A percentile compares a stretch with the other conserved stretches of the same genome.
These are phyloP conservation scores for Geotrichum reessii DNA, from an alignment of 1,139 yeast genomes.

Conservation along the genomic window DNA sequence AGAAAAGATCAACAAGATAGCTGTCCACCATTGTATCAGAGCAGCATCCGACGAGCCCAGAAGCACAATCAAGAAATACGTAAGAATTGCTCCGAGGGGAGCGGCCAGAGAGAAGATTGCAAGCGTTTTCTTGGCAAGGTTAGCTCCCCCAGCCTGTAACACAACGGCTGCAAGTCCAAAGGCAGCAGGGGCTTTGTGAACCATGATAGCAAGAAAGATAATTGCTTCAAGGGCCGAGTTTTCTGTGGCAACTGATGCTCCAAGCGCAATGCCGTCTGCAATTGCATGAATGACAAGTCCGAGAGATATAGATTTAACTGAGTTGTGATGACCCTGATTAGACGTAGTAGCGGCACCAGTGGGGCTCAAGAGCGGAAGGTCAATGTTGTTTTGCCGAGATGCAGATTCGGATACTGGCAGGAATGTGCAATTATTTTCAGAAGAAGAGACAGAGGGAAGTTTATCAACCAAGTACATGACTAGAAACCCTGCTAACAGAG, in stretches of 20 bases:
- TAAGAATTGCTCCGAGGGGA: conserved; percentile 48
- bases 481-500: conserved; percentile 47
- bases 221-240: conserved; percentile 46
- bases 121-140: conserved; percentile 42
- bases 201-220: conserved; percentile 53
- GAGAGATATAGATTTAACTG: conserved; percentile 41
- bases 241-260: conserved; percentile 51
- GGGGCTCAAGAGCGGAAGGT: not conserved
- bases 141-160: conserved; percentile 34
- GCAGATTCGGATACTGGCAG: conserved; percentile 20
- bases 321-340: conserved; percentile 4
- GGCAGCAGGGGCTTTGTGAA: conserved; percentile 73
- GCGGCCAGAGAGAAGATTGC: conserved; percentile 48
- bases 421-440: conserved; percentile 9
- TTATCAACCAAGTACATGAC: conserved; percentile 49
- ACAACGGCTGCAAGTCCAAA: conserved; percentile 61
- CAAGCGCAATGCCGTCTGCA: conserved; percentile 73
- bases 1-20: conserved; percentile 50
- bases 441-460: conserved; percentile 23
- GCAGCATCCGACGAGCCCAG: conserved; percentile 29
- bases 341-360: not conserved
- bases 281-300: conserved; percentile 63
- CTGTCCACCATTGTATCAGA: conserved; percentile 43
- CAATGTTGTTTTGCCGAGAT: conserved; percentile 6
- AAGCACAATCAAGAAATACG: conserved; percentile 41